Percentiles rank a stretch among this genome's conserved stretches.
phyloP scores from a whole-genome alignment of 2,329 filamentous ascomycete species.

The Paraphoma chrysanthemicola region DNA sequence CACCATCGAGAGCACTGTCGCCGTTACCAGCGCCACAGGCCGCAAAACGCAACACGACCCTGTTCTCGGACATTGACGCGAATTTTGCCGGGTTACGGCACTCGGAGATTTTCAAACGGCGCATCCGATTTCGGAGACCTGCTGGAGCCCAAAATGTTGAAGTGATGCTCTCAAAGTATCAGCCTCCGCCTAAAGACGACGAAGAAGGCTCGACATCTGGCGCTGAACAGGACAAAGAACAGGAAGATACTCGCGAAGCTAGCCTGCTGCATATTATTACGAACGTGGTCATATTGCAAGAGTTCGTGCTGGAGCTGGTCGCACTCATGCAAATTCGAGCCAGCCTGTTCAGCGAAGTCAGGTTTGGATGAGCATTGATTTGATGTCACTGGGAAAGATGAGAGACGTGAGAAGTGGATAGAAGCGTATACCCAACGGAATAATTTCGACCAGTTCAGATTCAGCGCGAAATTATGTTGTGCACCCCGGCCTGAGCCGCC shows the following conservation, averaged over 20 bases:
- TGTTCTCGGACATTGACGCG: constrained; percentile 44
- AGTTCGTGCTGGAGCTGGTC: constrained; percentile 58
- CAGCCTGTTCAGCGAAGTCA: constrained; percentile 56
- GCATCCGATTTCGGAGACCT: constrained; percentile 42
- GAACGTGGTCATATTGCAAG: constrained; percentile 58
- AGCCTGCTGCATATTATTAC: constrained; percentile 58
- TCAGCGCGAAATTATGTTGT: neutral
- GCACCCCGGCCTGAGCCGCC: neutral
- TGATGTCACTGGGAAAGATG: neutral
- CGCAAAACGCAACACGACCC: constrained; percentile 37
- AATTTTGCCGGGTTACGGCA: constrained; percentile 39
- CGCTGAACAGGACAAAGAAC: constrained; percentile 21
- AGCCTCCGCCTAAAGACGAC: constrained; percentile 42
- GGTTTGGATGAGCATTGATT: constrained; percentile 38
- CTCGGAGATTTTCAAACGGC: constrained; percentile 42
- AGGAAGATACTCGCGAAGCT: constrained; percentile 47
- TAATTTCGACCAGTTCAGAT: neutral
- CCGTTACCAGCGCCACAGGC: constrained; percentile 37
- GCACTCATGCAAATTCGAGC: constrained; percentile 58
- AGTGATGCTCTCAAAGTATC: constrained; percentile 44
- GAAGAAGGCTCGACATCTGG: constrained; percentile 19
- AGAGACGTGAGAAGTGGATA: neutral
- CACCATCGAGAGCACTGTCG: constrained; percentile 35
- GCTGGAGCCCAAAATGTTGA: constrained; percentile 35
- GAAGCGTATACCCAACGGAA: constrained; percentile 25